Base-by-base conservation (phyloP, 805 yeast species). In the Candida ortonii region DNA sequence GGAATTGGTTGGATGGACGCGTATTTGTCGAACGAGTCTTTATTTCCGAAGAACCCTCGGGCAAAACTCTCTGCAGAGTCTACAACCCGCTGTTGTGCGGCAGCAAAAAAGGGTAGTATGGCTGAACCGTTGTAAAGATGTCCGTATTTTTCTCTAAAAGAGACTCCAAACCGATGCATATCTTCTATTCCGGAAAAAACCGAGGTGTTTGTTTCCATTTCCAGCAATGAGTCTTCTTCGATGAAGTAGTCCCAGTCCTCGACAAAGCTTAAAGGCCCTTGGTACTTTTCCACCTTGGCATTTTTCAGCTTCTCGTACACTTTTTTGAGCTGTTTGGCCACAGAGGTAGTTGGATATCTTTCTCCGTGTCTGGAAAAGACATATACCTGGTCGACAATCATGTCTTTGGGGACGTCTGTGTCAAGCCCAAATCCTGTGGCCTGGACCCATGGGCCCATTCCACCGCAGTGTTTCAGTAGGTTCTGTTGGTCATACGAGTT, bases 331-430 rank as follows among this genome's bases (percentile, higher is more conserved):
- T 53, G 61, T 7, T 32, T 16, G 1, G 48, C 56, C 3, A 67
- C 61, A n/a, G 64, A 60, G 3, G 47, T 55, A 3, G 83, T 71
- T 3, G 86, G 87, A 50, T 67, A 83, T 44, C 95, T 65, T 56
- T 84, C 93, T 14, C 90, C 94, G 52, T 86, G 94, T 51, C 95
- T 71, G 46, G 79, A 77, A 33, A 82, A 60, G 15, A 83, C 59
- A 46, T 81, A 87, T 7, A 82, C 85, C 56, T 83, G 90, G 46
- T 74, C 75, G 36, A 79, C 64, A 5, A 57, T 49, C 56, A 84
- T 79, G 28, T 63, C 64, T 7, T 56, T 62, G 22, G 83, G 80
- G 2, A 64, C 44, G 7, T 62, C 73, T 14, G 67, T 53, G 11
- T 71, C 59, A 24, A 78, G 67, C 3, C 83, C 84, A 46, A 56